A percentile compares a stretch with the other conserved stretches of the same genome.
Evolutionary conservation across 2,329 filamentous ascomycete genomes (phyloP).

Genomic region (Cladosporium phlei): DNA sequence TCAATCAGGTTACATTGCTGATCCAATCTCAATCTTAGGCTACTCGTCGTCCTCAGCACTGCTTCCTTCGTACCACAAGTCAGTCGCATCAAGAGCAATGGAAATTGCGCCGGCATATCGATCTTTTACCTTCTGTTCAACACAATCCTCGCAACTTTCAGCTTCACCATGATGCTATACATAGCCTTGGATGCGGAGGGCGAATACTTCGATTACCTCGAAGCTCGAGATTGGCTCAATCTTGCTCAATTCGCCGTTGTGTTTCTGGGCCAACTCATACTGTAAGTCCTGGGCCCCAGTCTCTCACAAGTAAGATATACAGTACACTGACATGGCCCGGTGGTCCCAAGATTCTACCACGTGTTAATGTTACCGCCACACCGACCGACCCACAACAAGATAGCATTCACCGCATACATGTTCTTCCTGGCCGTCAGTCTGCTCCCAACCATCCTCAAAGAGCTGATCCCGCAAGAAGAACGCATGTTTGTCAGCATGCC

Average conservation of each 20-base stretch:
- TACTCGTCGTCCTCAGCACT: background rate
- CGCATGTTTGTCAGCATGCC: background rate
- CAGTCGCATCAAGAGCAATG: background rate
- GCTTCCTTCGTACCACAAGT: background rate
- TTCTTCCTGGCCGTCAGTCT: background rate
- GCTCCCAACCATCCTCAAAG: background rate
- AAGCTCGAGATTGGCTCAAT: constrained; percentile 1
- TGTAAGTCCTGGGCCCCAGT: background rate
- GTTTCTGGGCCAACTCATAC: background rate
- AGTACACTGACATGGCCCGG: background rate
- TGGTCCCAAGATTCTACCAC: background rate
- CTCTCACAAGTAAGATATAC: background rate
- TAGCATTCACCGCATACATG: background rate
- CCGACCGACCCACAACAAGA: background rate
- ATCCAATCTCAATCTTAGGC: too few species aligned
- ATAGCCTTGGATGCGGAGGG: too few species aligned
- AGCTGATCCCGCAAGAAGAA: background rate
- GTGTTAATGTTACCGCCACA: background rate
- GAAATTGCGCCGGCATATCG: background rate
- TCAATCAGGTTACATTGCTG: too few species aligned
- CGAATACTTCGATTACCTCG: too few species aligned
- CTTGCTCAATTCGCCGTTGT: background rate
- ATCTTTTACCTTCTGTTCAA: background rate
- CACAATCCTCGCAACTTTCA: background rate
- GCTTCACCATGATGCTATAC: background rate